Evolutionary conservation across 2,329 filamentous ascomycete genomes (phyloP), one percentile per base, ranked within the genome.

Genomic region (Helminthosporium solani): DNA sequence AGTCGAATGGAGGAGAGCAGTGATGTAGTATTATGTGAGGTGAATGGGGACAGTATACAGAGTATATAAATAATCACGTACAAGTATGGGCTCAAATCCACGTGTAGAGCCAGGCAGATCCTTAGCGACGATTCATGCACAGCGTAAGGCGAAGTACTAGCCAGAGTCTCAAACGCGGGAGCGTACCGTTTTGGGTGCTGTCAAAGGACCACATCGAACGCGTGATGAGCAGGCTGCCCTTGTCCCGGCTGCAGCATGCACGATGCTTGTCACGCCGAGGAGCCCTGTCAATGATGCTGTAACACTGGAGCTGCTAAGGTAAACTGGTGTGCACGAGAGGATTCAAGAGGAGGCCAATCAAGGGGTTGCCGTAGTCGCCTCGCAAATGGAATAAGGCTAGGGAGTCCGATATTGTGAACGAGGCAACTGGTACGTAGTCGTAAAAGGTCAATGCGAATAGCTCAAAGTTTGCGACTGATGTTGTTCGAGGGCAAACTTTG

Each of bases 91-190:
- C 61, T 52, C 48, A 61, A 66, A 54, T 60, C 12, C 63, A 69
- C 63, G 62, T 68, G 63, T 61, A 59, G 55, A n/a, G 50, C 58
- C 16, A 61, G 57, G 62, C 52, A 62, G 56, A 65, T 64, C 61
- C 62, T 54, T 44, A 64, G 51, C 59, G 54, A 47, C 48, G 62
- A 57, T 55, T 64, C 58, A 63, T 67, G 66, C 65, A 66, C 58
- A 54, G 56, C 54, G 56, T 61, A 66, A 45, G 57, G 60, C 58
- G 50, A 62, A 56, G 60, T 52, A 56, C 58, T 66, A 66, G 63
- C 58, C 59, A 57, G 62, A 61, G 60, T 58, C 63, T 68, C 66
- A 69, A 67, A 68, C 67, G 61, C 67, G 67, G 65, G 63, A 63
- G 61, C 50, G 56, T 61, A 58, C 67, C 66, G 65, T 58, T 66